Percentiles rank a stretch among this genome's conserved stretches.
These are phyloP conservation scores for Trichoderma harzianum DNA, from an alignment of 2,329 filamentous ascomycete genomes.

Conservation along the genomic window DNA sequence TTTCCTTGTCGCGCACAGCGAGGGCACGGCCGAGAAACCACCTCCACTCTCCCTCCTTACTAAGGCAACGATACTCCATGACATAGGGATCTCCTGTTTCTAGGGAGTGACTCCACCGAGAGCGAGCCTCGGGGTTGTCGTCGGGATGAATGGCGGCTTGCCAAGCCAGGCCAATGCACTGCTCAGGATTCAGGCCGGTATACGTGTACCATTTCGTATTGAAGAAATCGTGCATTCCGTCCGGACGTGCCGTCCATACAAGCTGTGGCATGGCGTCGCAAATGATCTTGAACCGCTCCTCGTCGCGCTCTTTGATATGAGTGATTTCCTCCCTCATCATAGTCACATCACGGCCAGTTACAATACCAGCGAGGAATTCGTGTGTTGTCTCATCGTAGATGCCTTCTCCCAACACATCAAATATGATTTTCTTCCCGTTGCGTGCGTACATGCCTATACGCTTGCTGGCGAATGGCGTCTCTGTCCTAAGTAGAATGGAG, in stretches of 20 bases:
- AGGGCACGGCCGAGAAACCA: conserved; percentile 76
- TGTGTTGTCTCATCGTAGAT: conserved; percentile 64
- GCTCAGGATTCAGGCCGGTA: conserved; percentile 62
- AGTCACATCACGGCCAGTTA: conserved; percentile 71
- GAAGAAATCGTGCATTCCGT: conserved; percentile 69
- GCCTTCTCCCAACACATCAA: conserved; percentile 64
- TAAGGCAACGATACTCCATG: conserved; percentile 67
- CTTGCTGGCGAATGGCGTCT: conserved; percentile 55
- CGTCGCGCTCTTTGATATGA: conserved; percentile 66
- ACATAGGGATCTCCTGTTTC: conserved; percentile 65
- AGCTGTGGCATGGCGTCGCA: conserved; percentile 70
- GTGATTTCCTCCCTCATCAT: conserved; percentile 65
- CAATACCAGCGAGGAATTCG: conserved; percentile 70
- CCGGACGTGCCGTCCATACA: conserved; percentile 69
- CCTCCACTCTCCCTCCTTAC: conserved; percentile 65
- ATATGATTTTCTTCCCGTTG: conserved; percentile 52
- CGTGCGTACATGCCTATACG: conserved; percentile 62
- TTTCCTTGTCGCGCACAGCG: conserved; percentile 62
- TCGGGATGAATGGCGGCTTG: conserved; percentile 65
- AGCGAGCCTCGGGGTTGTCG: conserved; percentile 55
- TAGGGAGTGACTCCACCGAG: conserved; percentile 60
- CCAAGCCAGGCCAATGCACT: conserved; percentile 63
- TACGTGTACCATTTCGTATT: conserved; percentile 78
- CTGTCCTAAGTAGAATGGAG: conserved; percentile 58
- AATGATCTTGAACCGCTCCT: conserved; percentile 70